Conservation (phyloP, 805 yeast species). For the Wickerhamiella australiensis region DNA sequence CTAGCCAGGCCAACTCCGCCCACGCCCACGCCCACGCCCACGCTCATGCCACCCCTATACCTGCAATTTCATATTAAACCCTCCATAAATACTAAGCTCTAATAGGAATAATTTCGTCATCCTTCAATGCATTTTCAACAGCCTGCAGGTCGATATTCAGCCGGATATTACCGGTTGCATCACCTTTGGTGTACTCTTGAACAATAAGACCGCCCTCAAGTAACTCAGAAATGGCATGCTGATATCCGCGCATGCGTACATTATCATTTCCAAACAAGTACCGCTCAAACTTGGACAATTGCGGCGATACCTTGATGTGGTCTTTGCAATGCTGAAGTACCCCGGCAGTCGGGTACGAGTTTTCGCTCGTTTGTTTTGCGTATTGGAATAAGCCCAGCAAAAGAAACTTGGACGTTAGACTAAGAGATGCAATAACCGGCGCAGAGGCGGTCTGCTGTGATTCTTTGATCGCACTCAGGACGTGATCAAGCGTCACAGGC, state of each 20-base stretch:
- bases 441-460: constrained; percentile 64
- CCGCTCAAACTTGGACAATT: constrained; percentile 13
- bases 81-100: background rate
- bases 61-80: too few relatives aligned
- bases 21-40: too few relatives aligned
- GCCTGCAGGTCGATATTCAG: constrained; percentile 64
- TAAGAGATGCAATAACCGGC: constrained; percentile 42
- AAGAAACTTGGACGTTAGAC: constrained; percentile 61
- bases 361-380: constrained; percentile 52
- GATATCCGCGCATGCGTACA: constrained; percentile 45
- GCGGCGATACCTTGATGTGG: constrained; percentile 30
- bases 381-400: constrained; percentile 56
- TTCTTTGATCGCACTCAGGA: constrained; percentile 14
- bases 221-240: constrained; percentile 51
- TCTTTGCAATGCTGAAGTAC: constrained; percentile 63
- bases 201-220: constrained; percentile 67
- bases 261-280: background rate
- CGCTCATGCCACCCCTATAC: too few relatives aligned
- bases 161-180: constrained; percentile 51
- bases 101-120: background rate
- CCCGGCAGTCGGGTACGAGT: constrained; percentile 64
- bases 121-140: constrained; percentile 35
- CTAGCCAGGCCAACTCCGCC: too few relatives aligned
- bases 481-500: constrained; percentile 27
- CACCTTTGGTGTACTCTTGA: constrained; percentile 56